Evolutionary conservation across 2,329 filamentous ascomycete genomes (phyloP), one percentile per base, ranked within the genome.

Genomic region (Periglandula ipomoeae): DNA sequence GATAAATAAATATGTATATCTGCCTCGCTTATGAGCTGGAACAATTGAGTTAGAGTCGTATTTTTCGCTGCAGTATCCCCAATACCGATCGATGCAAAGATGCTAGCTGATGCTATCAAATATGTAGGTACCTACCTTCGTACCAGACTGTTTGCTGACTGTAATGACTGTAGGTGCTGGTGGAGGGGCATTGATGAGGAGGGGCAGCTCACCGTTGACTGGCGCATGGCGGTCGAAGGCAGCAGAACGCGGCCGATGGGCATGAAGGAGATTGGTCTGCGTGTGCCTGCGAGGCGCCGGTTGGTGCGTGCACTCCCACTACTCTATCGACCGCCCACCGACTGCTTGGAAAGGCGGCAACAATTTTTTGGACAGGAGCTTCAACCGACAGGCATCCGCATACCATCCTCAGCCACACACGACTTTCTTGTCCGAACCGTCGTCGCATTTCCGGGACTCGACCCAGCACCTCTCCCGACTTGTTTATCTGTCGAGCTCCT

Each of bases 321-420:
- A 5, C 17, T 13, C 30, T 48, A 26, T 30, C 43, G 27, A 43
- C 53, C 48, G 43, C 37, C 32, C 42, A 47, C 37, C 46, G 41
- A 32, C 22, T 26, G 22, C 39, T 24, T 46, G 30, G n/a, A 38
- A 48, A 43, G 39, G 48, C 35, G 27, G 41, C 46, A 46, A 46
- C 37, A 43, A 41, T 47, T 52, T 52, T 52, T 48, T 48, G 45
- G 32, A 38, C 32, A 22, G 50, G 43, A 44, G 47, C 43, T 46
- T 41, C 38, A n/a, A 47, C 42, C 32, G 38, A 20, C 37, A 23
- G 30, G 17, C 35, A 46, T 19, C 30, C 10, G 39, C 2, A 27
- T 43, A 34, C 47, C 22, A 24, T 13, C 20, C 27, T n/a, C 19
- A 46, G 46, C 44, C 43, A 20, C 24, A 23, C 20, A 42, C 46